phyloP scores from a whole-genome alignment of 495 filamentous ascomycete genomes.

The Xylaria nigripes region DNA sequence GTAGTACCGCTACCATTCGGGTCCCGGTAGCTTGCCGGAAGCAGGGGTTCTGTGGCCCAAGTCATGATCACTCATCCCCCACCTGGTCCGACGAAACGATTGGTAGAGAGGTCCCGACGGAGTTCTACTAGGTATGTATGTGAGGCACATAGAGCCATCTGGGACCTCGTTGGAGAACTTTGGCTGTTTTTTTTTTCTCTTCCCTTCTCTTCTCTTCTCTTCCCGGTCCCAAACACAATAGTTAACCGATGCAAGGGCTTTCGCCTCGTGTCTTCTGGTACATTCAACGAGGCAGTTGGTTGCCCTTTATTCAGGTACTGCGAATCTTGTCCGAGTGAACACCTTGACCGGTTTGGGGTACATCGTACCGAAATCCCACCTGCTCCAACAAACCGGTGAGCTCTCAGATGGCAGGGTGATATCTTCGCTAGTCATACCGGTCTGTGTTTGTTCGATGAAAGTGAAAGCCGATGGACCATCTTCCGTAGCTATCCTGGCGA shows the following conservation, averaged over 20 bases:
- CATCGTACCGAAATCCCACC: background rate
- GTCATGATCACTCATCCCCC: background rate
- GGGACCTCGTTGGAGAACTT: background rate
- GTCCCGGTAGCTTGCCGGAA: constrained; percentile 1
- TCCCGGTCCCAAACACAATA: background rate
- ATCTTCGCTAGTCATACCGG: background rate
- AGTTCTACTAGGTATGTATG: background rate
- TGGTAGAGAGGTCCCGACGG: background rate
- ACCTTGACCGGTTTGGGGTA: background rate
- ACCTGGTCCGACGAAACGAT: background rate
- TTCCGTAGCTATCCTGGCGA: background rate
- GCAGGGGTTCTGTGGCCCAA: background rate
- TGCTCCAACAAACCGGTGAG: background rate
- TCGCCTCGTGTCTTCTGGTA: background rate
- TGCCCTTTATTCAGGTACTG: background rate
- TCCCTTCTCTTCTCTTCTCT: background rate
- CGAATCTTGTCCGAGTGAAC: background rate
- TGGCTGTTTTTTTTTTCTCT: background rate
- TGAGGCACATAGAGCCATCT: background rate
- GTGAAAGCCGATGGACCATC: background rate
- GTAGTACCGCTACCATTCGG: background rate
- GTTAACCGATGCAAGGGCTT: background rate
- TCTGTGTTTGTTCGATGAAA: background rate
- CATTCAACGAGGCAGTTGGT: background rate
- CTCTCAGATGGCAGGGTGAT: background rate